A percentile compares a stretch with the other conserved stretches of the same genome.
phyloP scores from a whole-genome alignment of 305 asterid genomes.

The Ilex paraguariensis region DNA sequence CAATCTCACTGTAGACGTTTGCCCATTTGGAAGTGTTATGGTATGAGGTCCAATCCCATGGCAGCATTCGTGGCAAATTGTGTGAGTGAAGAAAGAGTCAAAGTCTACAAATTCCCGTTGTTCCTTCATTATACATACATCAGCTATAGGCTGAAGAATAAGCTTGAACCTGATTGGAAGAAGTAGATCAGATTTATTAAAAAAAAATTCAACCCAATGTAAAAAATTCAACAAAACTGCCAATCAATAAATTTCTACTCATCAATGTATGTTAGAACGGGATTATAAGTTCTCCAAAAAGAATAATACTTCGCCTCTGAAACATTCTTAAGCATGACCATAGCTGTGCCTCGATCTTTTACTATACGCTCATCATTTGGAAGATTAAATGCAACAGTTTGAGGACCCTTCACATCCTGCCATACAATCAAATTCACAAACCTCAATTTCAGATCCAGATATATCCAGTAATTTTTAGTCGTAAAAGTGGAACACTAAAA shows the following conservation, averaged over 20 bases:
- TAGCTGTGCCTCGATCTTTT: conserved; percentile 85
- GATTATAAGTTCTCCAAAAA: not conserved
- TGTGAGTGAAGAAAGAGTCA: conserved; percentile 90
- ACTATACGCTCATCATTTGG: conserved; percentile 95
- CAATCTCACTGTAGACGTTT: conserved; percentile 86
- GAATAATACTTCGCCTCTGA: conserved; percentile 80
- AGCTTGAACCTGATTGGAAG: conserved; percentile 67
- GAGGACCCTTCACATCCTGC: conserved; percentile 98
- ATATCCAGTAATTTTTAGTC: not conserved
- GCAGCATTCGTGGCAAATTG: conserved; percentile 93
- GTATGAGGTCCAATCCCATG: conserved; percentile 99
- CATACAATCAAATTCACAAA: conserved; percentile 11
- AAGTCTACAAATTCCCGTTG: conserved; percentile 71
- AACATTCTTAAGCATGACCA: conserved; percentile 98
- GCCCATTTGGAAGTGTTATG: conserved; percentile 72
- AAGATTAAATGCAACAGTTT: conserved; percentile 96
- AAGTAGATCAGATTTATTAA: conserved; percentile 14
- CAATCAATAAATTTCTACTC: not conserved
- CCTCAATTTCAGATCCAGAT: not conserved
- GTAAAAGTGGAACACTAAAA: not conserved
- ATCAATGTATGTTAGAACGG: not conserved
- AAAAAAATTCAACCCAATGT: not conserved
- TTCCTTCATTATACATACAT: conserved; percentile 63
- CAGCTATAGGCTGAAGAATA: conserved; percentile 87
- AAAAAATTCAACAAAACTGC: not conserved